Conservation (phyloP, 805 yeast genomes). For the Scheffersomyces amazonensis region DNA sequence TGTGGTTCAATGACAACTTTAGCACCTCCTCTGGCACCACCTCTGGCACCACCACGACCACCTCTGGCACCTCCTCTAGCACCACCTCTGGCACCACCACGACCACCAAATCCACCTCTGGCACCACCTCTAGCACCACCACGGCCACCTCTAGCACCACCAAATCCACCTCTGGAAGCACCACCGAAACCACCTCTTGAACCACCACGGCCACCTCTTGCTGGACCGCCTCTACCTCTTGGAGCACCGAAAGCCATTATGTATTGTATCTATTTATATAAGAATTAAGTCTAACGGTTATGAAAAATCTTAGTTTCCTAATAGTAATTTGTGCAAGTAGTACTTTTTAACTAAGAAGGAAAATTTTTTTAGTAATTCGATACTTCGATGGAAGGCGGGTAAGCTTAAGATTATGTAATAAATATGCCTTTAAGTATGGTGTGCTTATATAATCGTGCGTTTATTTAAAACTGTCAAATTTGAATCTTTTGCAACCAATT, state of each 20-base stretch:
- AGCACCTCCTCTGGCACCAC: slow-evolving; percentile 89
- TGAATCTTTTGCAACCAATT: background rate
- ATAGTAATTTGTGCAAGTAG: too few species aligned
- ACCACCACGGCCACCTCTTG: slow-evolving; percentile 56
- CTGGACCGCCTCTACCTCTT: slow-evolving; percentile 49
- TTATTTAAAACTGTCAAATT: background rate
- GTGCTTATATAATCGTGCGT: background rate
- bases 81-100: slow-evolving; percentile 38
- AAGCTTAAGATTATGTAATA: background rate
- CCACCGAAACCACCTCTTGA: slow-evolving; percentile 41
- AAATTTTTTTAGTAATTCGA: slow-evolving; percentile 1
- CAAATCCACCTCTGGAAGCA: slow-evolving; percentile 53
- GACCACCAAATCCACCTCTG: slow-evolving; percentile 28
- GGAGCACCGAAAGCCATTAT: slow-evolving; percentile 66
- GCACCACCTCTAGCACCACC: slow-evolving; percentile 28
- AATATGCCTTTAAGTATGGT: background rate
- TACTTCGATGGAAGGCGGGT: background rate
- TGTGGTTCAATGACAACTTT: slow-evolving; percentile 98
- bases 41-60: slow-evolving; percentile 67
- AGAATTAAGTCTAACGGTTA: background rate
- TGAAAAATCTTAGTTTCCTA: too few species aligned
- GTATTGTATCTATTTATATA: slow-evolving; percentile 3
- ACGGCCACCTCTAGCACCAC: slow-evolving; percentile 60
- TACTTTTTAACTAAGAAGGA: background rate
- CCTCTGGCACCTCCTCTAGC: slow-evolving; percentile 54